Evolutionary conservation across 2,329 filamentous ascomycete species (phyloP), one percentile per base, ranked within the genome.

Genomic region (Talaromyces marneffei): DNA sequence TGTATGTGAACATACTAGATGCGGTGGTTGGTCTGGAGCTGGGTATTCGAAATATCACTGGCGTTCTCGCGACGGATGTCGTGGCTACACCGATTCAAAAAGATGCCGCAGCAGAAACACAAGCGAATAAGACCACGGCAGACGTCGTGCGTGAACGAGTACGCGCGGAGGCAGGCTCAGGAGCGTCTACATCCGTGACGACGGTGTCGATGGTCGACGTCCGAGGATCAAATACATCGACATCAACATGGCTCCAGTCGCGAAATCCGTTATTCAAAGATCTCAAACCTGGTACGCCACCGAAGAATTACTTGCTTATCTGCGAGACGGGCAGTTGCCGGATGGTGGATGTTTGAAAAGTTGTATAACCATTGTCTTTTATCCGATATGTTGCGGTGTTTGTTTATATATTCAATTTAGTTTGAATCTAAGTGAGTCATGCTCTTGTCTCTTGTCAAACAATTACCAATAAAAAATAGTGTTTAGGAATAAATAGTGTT

Each of bases 1-100:
- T 97, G 2, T 97, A 95, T 75, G 87, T 90, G 0, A 89, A 89
- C 3, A 81, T 97, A 67, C 81, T 97, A 68, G 84, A 85, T 3
- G 84, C 84, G 0, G 85, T 97, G 2, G 90, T 96, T 9, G 85
- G 87, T 1, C 85, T 87, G 3, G 84, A 88, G 62, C 75, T 96
- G 2, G 92, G 92, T 0, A 82, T 87, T 2, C 82, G 82, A 59
- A 82, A 82, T 18, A 72, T 86, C 2, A 82, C 87, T 9, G 77
- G 87, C 5, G 78, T 82, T 1, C 80, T 83, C 8, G 61, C 52
- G 6, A 27, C 56, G 12, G 75, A 79, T 46, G 80, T 67, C 1
- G 42, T 20, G 27, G 33, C 29, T 2, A 37, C 42, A 37, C 10
- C 27, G 0, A 61, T 69, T 6, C 66, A 69, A 6, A 60, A 70